Base-by-base conservation (phyloP, 2,329 filamentous ascomycete genomes). In the Nannizzia gypsea region DNA sequence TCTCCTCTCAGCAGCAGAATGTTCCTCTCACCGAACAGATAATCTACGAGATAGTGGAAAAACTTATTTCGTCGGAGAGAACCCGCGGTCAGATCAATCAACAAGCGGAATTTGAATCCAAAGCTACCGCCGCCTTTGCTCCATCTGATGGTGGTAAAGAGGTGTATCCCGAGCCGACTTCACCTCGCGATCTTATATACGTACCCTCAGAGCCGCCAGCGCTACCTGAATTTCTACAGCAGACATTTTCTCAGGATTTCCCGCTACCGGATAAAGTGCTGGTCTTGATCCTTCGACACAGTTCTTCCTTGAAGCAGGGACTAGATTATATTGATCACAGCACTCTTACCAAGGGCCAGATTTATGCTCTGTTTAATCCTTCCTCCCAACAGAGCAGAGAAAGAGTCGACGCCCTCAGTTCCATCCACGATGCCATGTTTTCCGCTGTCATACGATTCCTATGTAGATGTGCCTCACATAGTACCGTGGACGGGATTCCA, bases 91-190 rank as follows among this genome's bases (percentile, higher is more conserved):
- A 24, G 15, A 46, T 28, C 13, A 17, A 31, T 6, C 56, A 11
- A 44, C 6, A 15, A 20, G 24, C 17, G 15, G 26, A 55, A 17
- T 24, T n/a, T 2, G 15, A 3, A 40, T 17, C 34, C 3, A 11
- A 24, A n/a, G 22, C n/a, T 6, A 8, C 52, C 5, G 20, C 36
- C 71, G 20, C 36, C 71, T 56, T 52, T 15, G 66, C 69, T 17
- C 65, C 81, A 3, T 80, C 83, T 5, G 83, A 83, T 17, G 83
- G 86, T 68, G 74, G 74, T 22, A 76, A 71, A 61, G 82, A 85
- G 66, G 73, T 81, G 8, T 71, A 77, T 48, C 75, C 81, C 3
- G 78, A 82, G 59, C 81, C 83, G 6, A 70, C 72, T 13, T 84
- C 81, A 31, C 78, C 81, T 4, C 76, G 81, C 34, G 79, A 85